These are phyloP conservation scores for Penicillium sp. DNA, from an alignment of 2,329 filamentous ascomycete genomes.

Conservation along the genomic window DNA sequence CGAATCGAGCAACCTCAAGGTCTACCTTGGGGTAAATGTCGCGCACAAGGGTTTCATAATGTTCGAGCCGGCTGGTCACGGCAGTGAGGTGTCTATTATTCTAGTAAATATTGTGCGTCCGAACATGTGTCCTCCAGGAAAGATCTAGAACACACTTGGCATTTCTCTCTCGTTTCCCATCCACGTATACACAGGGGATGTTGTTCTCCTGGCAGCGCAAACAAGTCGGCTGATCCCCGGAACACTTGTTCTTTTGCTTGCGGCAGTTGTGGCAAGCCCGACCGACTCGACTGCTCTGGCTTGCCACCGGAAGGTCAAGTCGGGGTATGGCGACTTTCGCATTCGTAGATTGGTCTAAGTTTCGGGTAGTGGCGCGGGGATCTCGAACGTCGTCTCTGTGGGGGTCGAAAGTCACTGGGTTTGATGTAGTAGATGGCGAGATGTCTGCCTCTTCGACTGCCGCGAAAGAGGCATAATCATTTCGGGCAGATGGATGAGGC, in stretches of 20 bases:
- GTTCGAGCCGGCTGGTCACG: constrained; percentile 39
- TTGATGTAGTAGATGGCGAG: not conserved
- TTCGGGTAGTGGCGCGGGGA: not conserved
- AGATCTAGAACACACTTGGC: constrained; percentile 38
- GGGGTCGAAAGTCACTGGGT: not conserved
- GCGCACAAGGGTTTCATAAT: constrained; percentile 39
- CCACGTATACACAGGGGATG: constrained; percentile 44
- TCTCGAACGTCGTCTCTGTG: not conserved
- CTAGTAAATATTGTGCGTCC: constrained; percentile 5
- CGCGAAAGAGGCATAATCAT: not conserved
- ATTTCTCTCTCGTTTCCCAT: constrained; percentile 46
- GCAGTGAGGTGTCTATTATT: constrained; percentile 38
- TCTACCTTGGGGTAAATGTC: constrained; percentile 37
- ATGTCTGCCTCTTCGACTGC: not conserved
- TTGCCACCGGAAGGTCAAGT: constrained; percentile 21
- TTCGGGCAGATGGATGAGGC: not conserved
- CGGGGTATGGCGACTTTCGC: constrained; percentile 36
- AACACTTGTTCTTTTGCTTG: constrained; percentile 50
- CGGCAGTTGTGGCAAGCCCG: constrained; percentile 49
- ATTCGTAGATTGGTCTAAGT: constrained; percentile 12
- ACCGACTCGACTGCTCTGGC: constrained; percentile 34
- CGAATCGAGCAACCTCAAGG: constrained; percentile 32
- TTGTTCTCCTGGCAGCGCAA: constrained; percentile 45
- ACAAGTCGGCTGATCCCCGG: constrained; percentile 45
- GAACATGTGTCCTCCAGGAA: not conserved